phyloP scores from a whole-genome alignment of 306 rosid species.

The Cyamopsis tetragonoloba region DNA sequence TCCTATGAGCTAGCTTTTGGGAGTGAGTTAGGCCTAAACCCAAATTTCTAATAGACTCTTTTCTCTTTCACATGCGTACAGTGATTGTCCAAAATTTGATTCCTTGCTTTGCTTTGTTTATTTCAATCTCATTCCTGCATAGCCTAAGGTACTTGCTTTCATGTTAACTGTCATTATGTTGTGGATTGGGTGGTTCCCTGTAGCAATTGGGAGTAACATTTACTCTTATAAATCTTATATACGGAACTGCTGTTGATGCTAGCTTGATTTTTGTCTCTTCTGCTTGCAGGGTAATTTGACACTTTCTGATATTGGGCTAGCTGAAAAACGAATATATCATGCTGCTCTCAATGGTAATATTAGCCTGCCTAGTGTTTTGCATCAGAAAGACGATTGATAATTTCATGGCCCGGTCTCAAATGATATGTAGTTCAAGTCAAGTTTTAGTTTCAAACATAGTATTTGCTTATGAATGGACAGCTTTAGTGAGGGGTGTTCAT shows the following conservation, averaged over 20 bases:
- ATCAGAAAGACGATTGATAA: slow-evolving; percentile 97
- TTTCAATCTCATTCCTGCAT: not conserved
- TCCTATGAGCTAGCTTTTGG: too few species aligned
- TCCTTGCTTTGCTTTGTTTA: not conserved
- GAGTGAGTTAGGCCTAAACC: too few species aligned
- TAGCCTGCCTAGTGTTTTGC: slow-evolving; percentile 93
- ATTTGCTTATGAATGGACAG: slow-evolving; percentile 44
- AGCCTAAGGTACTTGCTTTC: not conserved
- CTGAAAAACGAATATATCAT: slow-evolving; percentile 89
- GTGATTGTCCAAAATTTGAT: not conserved
- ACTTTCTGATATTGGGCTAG: slow-evolving; percentile 79
- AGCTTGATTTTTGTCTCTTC: slow-evolving; percentile 22
- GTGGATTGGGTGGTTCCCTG: slow-evolving; percentile 9
- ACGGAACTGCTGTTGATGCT: not conserved
- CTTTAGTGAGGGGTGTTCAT: slow-evolving; percentile 35
- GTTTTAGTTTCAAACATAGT: slow-evolving; percentile 41
- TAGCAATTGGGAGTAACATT: not conserved
- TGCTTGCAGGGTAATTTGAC: slow-evolving; percentile 73
- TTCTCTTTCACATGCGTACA: not conserved
- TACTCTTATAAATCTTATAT: not conserved
- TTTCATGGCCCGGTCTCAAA: slow-evolving; percentile 69
- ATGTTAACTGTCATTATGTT: not conserved
- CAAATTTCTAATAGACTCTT: too few species aligned
- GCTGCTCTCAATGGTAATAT: slow-evolving; percentile 99
- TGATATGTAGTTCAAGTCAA: slow-evolving; percentile 55